These are phyloP conservation scores for Kregervanrija fluxuum DNA, from an alignment of 805 yeast species.

Conservation along the genomic window DNA sequence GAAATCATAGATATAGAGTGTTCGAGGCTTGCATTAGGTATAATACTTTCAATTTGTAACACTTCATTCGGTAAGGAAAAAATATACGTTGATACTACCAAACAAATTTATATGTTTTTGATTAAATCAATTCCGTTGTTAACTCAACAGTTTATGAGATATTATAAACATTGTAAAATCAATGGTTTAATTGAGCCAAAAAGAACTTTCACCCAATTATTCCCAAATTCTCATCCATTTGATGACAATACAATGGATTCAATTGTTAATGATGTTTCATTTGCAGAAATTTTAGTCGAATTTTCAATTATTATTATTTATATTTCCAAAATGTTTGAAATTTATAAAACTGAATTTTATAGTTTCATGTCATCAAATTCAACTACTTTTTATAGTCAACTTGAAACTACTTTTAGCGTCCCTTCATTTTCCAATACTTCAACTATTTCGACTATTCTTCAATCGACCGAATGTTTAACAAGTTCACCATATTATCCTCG, in stretches of 20 bases:
- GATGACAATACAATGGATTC: conserved; percentile 63
- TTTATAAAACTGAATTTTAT: conserved; percentile 3
- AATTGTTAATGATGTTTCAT: conserved; percentile 55
- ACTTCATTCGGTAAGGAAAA: conserved; percentile 18
- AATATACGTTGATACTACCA: conserved; percentile 22
- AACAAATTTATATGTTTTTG: conserved; percentile 36
- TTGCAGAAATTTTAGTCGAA: conserved; percentile 70
- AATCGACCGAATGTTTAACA: conserved; percentile 31
- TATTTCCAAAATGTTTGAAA: conserved; percentile 33
- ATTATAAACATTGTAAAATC: conserved; percentile 42
- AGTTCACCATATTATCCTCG: conserved; percentile 55
- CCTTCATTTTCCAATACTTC: conserved; percentile 1
- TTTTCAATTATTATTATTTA: conserved; percentile 53
- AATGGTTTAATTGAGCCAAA: conserved; percentile 41
- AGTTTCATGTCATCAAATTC: neutral
- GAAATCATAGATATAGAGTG: conserved; percentile 47
- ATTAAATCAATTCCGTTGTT: conserved; percentile 49
- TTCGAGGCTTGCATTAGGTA: conserved; percentile 55
- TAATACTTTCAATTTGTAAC: conserved; percentile 43
- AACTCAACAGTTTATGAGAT: conserved; percentile 42
- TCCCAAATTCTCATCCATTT: conserved; percentile 65
- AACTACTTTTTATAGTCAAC: neutral
- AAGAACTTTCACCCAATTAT: conserved; percentile 59
- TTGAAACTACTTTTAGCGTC: conserved; percentile 6
- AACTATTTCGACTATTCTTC: conserved; percentile 28